These are phyloP conservation scores for Aeschynomene evenia DNA, from an alignment of 306 rosid genomes.

Conservation along the genomic window DNA sequence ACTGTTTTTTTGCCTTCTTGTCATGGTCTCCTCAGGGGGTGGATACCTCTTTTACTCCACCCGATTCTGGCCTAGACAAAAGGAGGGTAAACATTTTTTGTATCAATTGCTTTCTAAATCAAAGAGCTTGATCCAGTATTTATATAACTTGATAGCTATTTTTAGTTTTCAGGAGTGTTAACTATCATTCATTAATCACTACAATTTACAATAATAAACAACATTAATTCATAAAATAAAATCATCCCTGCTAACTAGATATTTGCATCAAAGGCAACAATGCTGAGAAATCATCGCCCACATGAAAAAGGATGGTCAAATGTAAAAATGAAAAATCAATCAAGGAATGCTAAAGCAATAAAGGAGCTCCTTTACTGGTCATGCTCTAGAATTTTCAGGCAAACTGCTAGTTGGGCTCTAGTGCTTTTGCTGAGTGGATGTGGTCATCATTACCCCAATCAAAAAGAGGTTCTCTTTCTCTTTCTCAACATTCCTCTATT, in stretches of 20 bases:
- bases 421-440: slow-evolving; percentile 45
- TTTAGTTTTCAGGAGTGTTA: no score
- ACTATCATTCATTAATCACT: no score
- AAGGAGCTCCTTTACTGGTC: slow-evolving; percentile 37
- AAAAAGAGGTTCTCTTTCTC: slow-evolving; percentile 41
- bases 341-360: slow-evolving; percentile 23
- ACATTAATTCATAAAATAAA: no score
- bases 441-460: slow-evolving; percentile 59
- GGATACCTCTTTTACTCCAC: slow-evolving; percentile 24
- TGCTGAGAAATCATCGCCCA: slow-evolving; percentile 9
- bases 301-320: slow-evolving; percentile 30
- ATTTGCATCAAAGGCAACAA: background rate
- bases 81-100: background rate
- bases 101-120: background rate
- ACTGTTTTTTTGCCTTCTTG: slow-evolving; percentile 45
- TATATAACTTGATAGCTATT: no score
- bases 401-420: slow-evolving; percentile 34
- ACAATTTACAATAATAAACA: background rate
- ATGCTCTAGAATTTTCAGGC: slow-evolving; percentile 35
- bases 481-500: slow-evolving; percentile 30
- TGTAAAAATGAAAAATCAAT: slow-evolving; percentile 27
- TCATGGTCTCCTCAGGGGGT: slow-evolving; percentile 57
- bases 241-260: background rate
- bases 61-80: slow-evolving; percentile 44
- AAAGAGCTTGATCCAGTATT: background rate